Evolutionary conservation across 176 grass and related monocot species (phyloP), one percentile per base, ranked within the genome.

Genomic region (Avena sativa): DNA sequence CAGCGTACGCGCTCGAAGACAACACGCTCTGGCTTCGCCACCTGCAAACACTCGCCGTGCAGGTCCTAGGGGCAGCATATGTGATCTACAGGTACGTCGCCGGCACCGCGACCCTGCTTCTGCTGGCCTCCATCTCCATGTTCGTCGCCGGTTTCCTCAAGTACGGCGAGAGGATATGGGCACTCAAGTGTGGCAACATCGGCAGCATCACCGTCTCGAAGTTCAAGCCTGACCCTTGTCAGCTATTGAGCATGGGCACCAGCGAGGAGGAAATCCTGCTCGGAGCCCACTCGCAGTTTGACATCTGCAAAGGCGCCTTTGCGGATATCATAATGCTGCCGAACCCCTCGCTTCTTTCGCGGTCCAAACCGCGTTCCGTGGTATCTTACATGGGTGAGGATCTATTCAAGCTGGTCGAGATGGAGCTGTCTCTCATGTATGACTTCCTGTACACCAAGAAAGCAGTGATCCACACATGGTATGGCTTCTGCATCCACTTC

Each of bases 401-500:
- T 40, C 34, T 70, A 9, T 70, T 43, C 67, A 70, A 43, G 34
- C 4, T 43, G 34, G 67, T 70, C 16, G 67, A 70, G 67, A 43
- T 70, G 67, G 67, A 70, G 67, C 34, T 70, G 34, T 40, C 67
- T 20, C 34, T 70, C 16, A 70, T 43, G 67, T 70, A 70, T 20
- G 67, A 70, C 34, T 19, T 70, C 16, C 34, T 70, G 8, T 70
- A 70, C 67, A 70, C 67, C 30, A 70, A 70, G 67, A 34, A 34
- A 20, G 67, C 34, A 10, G 67, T 70, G 20, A 70, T 70, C 16
- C 67, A 70, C 67, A 70, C 67, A 70, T 70, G 67, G 67, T 70
- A 70, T 70, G 67, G 67, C 34, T 70, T 69, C 66, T 69, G 15
- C 66, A 69, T 69, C 66, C 66, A 70, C 40, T 70, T 70, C 34